Conservation (phyloP, 345 rosid genomes). For the Hypericum perforatum region DNA sequence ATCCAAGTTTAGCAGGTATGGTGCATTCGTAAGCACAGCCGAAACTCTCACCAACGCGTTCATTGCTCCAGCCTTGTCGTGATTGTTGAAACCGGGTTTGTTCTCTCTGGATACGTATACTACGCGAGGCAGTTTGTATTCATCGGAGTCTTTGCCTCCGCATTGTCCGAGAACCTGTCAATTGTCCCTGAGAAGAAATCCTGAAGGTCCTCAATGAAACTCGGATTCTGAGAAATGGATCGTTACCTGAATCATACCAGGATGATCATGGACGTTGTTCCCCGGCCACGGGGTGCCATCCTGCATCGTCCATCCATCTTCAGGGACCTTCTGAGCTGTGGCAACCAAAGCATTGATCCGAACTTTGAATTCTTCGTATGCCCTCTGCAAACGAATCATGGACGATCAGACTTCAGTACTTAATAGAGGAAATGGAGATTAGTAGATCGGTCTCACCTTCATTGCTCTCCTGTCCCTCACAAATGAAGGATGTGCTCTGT, state of each 20-base stretch:
- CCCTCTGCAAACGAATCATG: not conserved
- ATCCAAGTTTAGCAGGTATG: conserved; percentile 1
- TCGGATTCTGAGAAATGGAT: no score
- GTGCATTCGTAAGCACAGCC: not conserved
- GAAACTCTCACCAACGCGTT: conserved; percentile 3
- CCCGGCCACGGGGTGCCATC: conserved; percentile 5
- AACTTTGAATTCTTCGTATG: conserved; percentile 3
- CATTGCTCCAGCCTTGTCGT: conserved; percentile 5
- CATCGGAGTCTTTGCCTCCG: conserved; percentile 1
- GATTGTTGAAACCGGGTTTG: not conserved
- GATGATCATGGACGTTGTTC: not conserved
- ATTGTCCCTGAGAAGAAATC: no score
- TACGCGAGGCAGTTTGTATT: not conserved
- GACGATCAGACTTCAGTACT: not conserved
- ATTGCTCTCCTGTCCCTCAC: conserved; percentile 3
- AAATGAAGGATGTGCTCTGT: not conserved
- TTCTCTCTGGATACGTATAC: conserved; percentile 1
- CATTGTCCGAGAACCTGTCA: conserved; percentile 1
- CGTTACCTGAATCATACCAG: conserved; percentile 3
- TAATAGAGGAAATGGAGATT: not conserved
- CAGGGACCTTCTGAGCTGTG: not conserved
- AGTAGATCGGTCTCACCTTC: not conserved
- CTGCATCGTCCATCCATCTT: conserved; percentile 4
- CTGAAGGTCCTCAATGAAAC: no score
- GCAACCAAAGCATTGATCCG: conserved; percentile 4